These are phyloP conservation scores for Suillus americanus DNA, from an alignment of 768 basidiomycete species.

Conservation along the genomic window DNA sequence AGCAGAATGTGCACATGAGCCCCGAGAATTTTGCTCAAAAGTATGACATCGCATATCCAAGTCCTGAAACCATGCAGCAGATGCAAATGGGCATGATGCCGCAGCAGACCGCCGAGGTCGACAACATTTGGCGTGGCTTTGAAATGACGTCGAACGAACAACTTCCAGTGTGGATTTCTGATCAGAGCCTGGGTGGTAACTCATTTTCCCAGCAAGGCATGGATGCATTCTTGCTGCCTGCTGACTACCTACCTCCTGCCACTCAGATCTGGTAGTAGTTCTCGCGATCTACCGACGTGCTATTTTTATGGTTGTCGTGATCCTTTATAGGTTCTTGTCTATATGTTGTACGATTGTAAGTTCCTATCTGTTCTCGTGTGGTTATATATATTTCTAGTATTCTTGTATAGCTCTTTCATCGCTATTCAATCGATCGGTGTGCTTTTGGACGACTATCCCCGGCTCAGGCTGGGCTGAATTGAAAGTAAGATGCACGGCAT, in stretches of 20 bases:
- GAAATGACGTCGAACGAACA: constrained; percentile 72
- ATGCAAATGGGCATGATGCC: constrained; percentile 29
- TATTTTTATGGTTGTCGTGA: constrained; percentile 8
- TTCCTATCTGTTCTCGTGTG: constrained; percentile 19
- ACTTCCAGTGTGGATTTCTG: constrained; percentile 83
- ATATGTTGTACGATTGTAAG: constrained; percentile 18
- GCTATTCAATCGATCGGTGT: constrained; percentile 3
- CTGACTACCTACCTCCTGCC: constrained; percentile 67
- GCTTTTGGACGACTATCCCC: background rate
- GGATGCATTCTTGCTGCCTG: constrained; percentile 80
- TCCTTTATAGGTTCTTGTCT: constrained; percentile 18
- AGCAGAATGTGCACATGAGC: constrained; percentile 33
- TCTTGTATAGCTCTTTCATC: constrained; percentile 3
- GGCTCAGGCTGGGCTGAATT: background rate
- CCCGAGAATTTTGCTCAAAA: constrained; percentile 57
- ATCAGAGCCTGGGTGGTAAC: constrained; percentile 75
- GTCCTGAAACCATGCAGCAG: constrained; percentile 31
- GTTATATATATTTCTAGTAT: constrained; percentile 7
- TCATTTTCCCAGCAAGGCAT: constrained; percentile 80
- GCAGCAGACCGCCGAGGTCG: constrained; percentile 39
- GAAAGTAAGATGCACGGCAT: background rate
- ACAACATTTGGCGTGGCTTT: constrained; percentile 76
- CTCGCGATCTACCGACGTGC: background rate
- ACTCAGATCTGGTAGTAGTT: constrained; percentile 70
- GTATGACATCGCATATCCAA: constrained; percentile 47